These are phyloP conservation scores for Evernia prunastri DNA, from an alignment of 495 filamentous ascomycete genomes.

Conservation along the genomic window DNA sequence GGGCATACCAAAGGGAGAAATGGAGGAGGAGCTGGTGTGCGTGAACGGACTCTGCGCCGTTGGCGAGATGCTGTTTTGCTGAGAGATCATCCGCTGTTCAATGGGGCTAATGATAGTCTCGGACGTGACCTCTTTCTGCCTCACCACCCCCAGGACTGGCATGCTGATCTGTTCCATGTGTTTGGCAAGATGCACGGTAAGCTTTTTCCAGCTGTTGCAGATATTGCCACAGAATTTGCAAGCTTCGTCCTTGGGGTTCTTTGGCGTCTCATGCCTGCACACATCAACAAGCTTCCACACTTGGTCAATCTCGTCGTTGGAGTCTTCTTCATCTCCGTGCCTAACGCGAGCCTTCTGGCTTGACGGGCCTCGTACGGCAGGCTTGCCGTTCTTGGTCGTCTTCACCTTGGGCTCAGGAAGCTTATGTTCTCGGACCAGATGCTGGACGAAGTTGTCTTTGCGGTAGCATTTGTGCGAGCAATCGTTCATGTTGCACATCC, in stretches of 20 bases:
- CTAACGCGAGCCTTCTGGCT: conserved; percentile 26
- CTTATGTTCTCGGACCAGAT: conserved; percentile 91
- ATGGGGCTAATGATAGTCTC: conserved; percentile 60
- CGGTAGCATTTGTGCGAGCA: conserved; percentile 82
- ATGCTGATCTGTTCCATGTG: conserved; percentile 95
- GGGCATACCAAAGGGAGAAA: conserved; percentile 21
- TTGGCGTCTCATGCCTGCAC: conserved; percentile 65
- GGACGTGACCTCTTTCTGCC: conserved; percentile 47
- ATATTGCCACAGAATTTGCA: conserved; percentile 86
- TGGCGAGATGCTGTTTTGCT: conserved; percentile 30
- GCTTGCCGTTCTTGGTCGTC: conserved; percentile 34
- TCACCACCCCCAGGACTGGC: conserved; percentile 73
- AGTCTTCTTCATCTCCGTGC: conserved; percentile 45
- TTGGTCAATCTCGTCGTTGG: conserved; percentile 46
- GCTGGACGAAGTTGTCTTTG: conserved; percentile 93
- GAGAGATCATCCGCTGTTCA: conserved; percentile 42
- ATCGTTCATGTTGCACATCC: conserved; percentile 75
- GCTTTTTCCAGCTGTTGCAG: conserved; percentile 85
- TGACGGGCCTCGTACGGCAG: conserved; percentile 27
- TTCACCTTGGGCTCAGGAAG: conserved; percentile 68
- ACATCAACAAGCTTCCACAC: conserved; percentile 74
- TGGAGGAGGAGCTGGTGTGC: conserved; percentile 11
- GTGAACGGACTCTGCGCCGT: conserved; percentile 18
- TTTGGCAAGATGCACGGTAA: conserved; percentile 89
- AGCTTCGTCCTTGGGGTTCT: conserved; percentile 65